phyloP scores from a whole-genome alignment of 2,329 filamentous ascomycete species.

The Harringtonia aguacate region DNA sequence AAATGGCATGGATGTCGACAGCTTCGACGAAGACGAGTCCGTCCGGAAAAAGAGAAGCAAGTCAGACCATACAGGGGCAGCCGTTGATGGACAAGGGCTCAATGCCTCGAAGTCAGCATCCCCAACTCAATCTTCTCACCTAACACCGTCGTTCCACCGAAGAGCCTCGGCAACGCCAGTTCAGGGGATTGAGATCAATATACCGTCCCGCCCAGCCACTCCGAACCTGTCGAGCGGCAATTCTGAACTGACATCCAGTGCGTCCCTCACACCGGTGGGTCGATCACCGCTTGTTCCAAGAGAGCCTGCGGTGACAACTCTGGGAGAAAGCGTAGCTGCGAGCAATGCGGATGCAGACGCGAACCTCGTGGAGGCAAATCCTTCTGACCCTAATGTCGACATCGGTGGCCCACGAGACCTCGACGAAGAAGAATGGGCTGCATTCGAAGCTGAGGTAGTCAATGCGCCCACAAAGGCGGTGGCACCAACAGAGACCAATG shows the following conservation, averaged over 20 bases:
- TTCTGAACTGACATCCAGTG: neutral
- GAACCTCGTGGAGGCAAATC: too few species aligned
- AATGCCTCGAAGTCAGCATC: conserved; percentile 8
- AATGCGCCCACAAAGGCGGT: conserved; percentile 43
- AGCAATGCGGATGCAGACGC: neutral
- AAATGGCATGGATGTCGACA: conserved; percentile 6
- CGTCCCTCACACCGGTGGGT: neutral
- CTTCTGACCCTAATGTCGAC: too few species aligned
- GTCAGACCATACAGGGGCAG: conserved; percentile 10
- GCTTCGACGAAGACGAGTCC: conserved; percentile 17
- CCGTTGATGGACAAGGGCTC: neutral
- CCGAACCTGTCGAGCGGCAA: conserved; percentile 26
- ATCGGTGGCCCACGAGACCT: too few species aligned
- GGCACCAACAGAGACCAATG: too few species aligned
- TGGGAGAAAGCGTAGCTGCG: conserved; percentile 8
- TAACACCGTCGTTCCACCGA: conserved; percentile 31
- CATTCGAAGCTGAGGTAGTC: conserved; percentile 64
- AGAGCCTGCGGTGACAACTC: conserved; percentile 6
- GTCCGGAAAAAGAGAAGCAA: conserved; percentile 35
- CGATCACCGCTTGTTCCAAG: neutral
- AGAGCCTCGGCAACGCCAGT: conserved; percentile 40
- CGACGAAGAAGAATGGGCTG: conserved; percentile 76
- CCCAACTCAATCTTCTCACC: conserved; percentile 5
- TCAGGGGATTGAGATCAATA: conserved; percentile 49
- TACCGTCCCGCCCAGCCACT: conserved; percentile 53